Conservation (phyloP, 352 stramenopile genomes). For the Globisporangium irregulare region DNA sequence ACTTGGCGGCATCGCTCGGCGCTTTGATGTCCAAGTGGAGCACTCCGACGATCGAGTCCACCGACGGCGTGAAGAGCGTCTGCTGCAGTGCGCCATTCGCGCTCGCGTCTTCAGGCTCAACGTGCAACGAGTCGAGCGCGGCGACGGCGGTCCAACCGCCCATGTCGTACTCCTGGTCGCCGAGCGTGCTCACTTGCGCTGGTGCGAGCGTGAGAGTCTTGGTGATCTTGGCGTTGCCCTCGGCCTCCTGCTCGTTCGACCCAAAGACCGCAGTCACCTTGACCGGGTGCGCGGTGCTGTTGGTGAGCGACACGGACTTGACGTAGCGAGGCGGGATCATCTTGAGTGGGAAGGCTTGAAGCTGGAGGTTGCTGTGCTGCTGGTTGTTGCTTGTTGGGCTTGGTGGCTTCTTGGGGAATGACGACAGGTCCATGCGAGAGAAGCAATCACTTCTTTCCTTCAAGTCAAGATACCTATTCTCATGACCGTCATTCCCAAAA, state of each 20-base stretch:
- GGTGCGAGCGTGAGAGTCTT: slow-evolving; percentile 52
- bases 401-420: slow-evolving; percentile 12
- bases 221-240: slow-evolving; percentile 63
- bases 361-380: not conserved
- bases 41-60: slow-evolving; percentile 52
- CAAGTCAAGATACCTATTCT: not conserved
- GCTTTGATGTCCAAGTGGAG: slow-evolving; percentile 61
- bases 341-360: not conserved
- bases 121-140: slow-evolving; percentile 53
- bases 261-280: slow-evolving; percentile 66
- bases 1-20: slow-evolving; percentile 27
- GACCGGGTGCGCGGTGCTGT: slow-evolving; percentile 52
- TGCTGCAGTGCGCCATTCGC: slow-evolving; percentile 25
- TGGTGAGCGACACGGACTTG: slow-evolving; percentile 72
- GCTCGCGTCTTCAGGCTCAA: slow-evolving; percentile 32
- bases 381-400: not conserved
- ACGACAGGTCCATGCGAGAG: not conserved
- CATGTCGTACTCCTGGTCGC: slow-evolving; percentile 81
- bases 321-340: slow-evolving; percentile 59
- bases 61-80: slow-evolving; percentile 51
- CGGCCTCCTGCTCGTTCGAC: slow-evolving; percentile 62
- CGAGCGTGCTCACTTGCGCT: slow-evolving; percentile 32
- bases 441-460: not conserved
- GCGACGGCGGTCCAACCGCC: slow-evolving; percentile 64
- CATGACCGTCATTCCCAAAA: not conserved